Evolutionary conservation across 176 grass and related monocot genomes (phyloP), one percentile per base, ranked within the genome.

Genomic region (Hsuehochloa calcarea): DNA sequence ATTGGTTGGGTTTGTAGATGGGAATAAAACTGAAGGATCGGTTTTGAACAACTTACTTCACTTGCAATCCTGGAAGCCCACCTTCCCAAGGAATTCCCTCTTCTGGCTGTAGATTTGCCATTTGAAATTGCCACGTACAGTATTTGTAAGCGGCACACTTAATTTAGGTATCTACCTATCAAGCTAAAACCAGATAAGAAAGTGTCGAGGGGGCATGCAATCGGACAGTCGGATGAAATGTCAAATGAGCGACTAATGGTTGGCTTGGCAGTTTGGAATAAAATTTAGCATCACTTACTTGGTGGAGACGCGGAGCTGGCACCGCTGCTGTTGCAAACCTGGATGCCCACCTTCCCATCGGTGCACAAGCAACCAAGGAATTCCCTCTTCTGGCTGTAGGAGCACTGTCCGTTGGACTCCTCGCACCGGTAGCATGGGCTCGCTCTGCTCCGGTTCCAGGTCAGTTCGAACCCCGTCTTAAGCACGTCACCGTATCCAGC

Each of bases 311-410:
- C 17, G 5, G 19, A 4, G 19, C 45, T 2, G 44, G 29, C 6
- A 39, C 0, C 15, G 17, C 10, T 69, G 66, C 8, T 23, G 0
- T 1, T 1, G 82, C 87, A 88, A 2, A 6, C 0, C 11, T 6
- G 2, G 19, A 20, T 0, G 29, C 25, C 19, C 3, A 20, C n/a
- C 58, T 3, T 22, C 1, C 66, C 85, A 45, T 68, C 44, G 6
- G 2, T 0, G 82, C 91, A 90, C 63, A 64, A 35, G 75, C 91
- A 93, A 41, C 35, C 37, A 2, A 31, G 11, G 37, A 62, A 39
- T 13, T 5, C 45, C 0, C 12, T 1, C 0, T 13, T 38, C 23
- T 72, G 51, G 29, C 41, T 68, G 84, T 25, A 85, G 35, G 22
- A 3, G 58, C 75, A 78, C 7, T 13, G 56, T 59, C 75, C 75